A percentile compares a stretch with the other conserved stretches of the same genome.
These are phyloP conservation scores for Plasmodium relictum DNA, from an alignment of 169 alveolate genomes.

Conservation along the genomic window DNA sequence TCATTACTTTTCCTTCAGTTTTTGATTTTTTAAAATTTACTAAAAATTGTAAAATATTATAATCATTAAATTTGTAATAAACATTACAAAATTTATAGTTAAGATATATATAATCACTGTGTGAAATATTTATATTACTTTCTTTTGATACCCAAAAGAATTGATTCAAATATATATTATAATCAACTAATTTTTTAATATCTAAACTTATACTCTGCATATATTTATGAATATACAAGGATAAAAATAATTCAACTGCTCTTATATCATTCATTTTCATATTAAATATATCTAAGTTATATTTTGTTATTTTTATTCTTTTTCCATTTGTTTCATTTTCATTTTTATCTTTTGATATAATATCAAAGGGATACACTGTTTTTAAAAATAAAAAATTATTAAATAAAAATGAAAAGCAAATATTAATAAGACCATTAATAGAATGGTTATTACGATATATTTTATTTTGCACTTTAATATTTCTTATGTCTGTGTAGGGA, in stretches of 20 bases:
- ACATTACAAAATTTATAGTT: slow-evolving; percentile 35
- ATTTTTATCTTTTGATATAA: slow-evolving; percentile 32
- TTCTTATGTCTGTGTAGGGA: slow-evolving; percentile 52
- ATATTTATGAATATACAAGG: slow-evolving; percentile 63
- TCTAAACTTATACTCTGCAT: slow-evolving; percentile 66
- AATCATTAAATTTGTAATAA: slow-evolving; percentile 63
- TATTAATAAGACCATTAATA: slow-evolving; percentile 68
- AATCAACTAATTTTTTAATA: slow-evolving; percentile 61
- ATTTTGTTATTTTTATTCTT: slow-evolving; percentile 27
- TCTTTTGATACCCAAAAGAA: slow-evolving; percentile 46
- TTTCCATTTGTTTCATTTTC: slow-evolving; percentile 38
- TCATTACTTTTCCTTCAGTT: slow-evolving; percentile 60
- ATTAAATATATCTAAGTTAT: slow-evolving; percentile 54
- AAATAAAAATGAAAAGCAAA: slow-evolving; percentile 63
- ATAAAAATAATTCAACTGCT: slow-evolving; percentile 56
- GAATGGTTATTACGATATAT: slow-evolving; percentile 25
- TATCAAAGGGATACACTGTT: slow-evolving; percentile 72
- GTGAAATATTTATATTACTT: slow-evolving; percentile 3
- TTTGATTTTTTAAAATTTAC: slow-evolving; percentile 59
- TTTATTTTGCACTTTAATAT: slow-evolving; percentile 41
- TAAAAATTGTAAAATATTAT: slow-evolving; percentile 60
- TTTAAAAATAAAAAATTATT: slow-evolving; percentile 59
- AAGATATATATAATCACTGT: slow-evolving; percentile 33
- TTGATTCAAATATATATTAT: slow-evolving; percentile 50
- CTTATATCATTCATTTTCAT: slow-evolving; percentile 50